Conservation (phyloP, 2,329 filamentous ascomycete genomes). For the Lecanoromycetidae sp. region DNA sequence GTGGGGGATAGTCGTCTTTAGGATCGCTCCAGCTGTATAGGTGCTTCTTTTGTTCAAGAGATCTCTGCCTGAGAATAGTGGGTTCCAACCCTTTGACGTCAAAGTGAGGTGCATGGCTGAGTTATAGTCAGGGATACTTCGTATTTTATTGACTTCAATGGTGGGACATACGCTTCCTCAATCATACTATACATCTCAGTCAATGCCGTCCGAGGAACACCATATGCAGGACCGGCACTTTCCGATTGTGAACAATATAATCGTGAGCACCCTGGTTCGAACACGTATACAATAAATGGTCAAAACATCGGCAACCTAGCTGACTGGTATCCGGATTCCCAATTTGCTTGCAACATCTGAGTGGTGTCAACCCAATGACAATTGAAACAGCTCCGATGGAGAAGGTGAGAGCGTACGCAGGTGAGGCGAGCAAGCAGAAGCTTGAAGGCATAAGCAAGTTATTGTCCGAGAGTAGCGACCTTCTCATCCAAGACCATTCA, state of each 20-base stretch:
- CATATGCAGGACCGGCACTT: slow-evolving; percentile 13
- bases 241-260: slow-evolving; percentile 25
- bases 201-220: too few relatives aligned
- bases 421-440: slow-evolving; percentile 23
- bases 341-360: slow-evolving; percentile 36
- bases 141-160: too few relatives aligned
- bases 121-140: too few relatives aligned
- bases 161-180: too few relatives aligned
- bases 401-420: slow-evolving; percentile 28
- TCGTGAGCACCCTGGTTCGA: slow-evolving; percentile 26
- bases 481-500: slow-evolving; percentile 35
- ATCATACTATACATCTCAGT: too few relatives aligned
- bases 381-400: slow-evolving; percentile 32
- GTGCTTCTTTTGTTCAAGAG: too few relatives aligned
- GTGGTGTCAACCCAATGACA: slow-evolving; percentile 35
- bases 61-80: too few relatives aligned
- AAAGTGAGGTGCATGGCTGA: too few relatives aligned
- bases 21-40: too few relatives aligned
- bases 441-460: slow-evolving; percentile 27
- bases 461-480: slow-evolving; percentile 22
- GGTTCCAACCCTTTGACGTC: too few relatives aligned
- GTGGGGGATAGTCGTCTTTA: too few relatives aligned
- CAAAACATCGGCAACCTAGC: slow-evolving; percentile 21
- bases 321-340: slow-evolving; percentile 34
- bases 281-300: slow-evolving; percentile 27